phyloP scores from a whole-genome alignment of 306 rosid genomes.

The Sesbania bispinosa region DNA sequence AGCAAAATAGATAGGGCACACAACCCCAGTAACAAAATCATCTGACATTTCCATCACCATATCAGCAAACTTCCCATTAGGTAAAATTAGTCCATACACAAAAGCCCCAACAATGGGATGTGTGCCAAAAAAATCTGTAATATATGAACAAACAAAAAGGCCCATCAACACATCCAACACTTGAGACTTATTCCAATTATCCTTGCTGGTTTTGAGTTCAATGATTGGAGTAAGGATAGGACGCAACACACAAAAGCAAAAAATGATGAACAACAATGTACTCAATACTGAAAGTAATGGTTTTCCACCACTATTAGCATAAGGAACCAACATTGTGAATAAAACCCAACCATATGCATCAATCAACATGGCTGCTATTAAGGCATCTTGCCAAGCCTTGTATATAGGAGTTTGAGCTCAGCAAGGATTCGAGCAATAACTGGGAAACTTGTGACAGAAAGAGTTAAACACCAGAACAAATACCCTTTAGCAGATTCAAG shows the following conservation, averaged over 20 bases:
- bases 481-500: not conserved
- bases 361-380: slow-evolving; percentile 29
- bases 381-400: slow-evolving; percentile 31
- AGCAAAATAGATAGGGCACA: slow-evolving; percentile 23
- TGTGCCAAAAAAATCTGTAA: slow-evolving; percentile 30
- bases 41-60: not conserved
- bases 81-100: too few species aligned
- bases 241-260: slow-evolving; percentile 19
- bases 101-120: slow-evolving; percentile 38
- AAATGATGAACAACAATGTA: not conserved
- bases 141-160: not conserved
- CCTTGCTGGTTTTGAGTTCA: not conserved
- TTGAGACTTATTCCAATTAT: not conserved
- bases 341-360: slow-evolving; percentile 38
- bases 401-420: slow-evolving; percentile 33
- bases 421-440: slow-evolving; percentile 36
- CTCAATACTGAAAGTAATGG: not conserved
- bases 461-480: slow-evolving; percentile 21
- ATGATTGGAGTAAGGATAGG: slow-evolving; percentile 14
- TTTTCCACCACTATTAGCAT: not conserved
- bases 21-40: slow-evolving; percentile 15
- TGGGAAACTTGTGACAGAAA: slow-evolving; percentile 29
- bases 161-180: slow-evolving; percentile 15
- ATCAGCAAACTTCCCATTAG: slow-evolving; percentile 22
- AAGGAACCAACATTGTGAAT: slow-evolving; percentile 10